phyloP scores from a whole-genome alignment of 148 eudicot genomes.

The Arbutus unedo region DNA sequence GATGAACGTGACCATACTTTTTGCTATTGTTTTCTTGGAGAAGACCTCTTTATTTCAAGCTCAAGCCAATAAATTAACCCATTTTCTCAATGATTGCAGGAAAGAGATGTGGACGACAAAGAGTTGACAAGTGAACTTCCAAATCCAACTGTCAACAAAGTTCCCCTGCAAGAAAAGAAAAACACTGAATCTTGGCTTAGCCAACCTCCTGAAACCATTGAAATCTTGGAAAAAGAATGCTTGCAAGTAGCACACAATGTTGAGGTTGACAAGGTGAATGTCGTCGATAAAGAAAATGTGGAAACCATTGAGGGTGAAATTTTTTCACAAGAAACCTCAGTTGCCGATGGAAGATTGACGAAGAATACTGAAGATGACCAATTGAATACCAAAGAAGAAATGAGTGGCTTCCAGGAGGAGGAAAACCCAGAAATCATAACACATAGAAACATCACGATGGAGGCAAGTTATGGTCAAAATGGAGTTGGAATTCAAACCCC shows the following conservation, averaged over 20 bases:
- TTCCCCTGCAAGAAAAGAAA: neutral
- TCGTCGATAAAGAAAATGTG: conserved; percentile 13
- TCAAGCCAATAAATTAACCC: neutral
- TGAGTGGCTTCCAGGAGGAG: conserved; percentile 1
- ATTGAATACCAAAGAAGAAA: conserved; percentile 13
- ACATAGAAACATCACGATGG: neutral
- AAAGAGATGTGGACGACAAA: conserved; percentile 19
- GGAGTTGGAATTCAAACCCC: neutral
- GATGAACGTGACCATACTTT: neutral
- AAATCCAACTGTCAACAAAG: conserved; percentile 7
- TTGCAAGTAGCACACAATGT: neutral
- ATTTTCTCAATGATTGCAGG: conserved; percentile 16
- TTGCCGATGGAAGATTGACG: conserved; percentile 4
- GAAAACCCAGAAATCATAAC: neutral
- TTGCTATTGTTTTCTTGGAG: neutral
- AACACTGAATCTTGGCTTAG: conserved; percentile 16
- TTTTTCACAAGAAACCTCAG: conserved; percentile 32
- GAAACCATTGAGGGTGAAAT: conserved; percentile 31
- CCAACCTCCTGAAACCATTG: conserved; percentile 14
- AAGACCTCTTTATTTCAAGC: neutral
- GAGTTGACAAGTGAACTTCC: conserved; percentile 6
- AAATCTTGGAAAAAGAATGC: conserved; percentile 17
- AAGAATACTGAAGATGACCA: conserved; percentile 11
- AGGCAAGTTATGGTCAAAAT: neutral
- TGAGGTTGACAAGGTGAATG: conserved; percentile 10